Evolutionary conservation across 1,284 basidiomycete species (phyloP).

Genomic region (Malassezia sp.): DNA sequence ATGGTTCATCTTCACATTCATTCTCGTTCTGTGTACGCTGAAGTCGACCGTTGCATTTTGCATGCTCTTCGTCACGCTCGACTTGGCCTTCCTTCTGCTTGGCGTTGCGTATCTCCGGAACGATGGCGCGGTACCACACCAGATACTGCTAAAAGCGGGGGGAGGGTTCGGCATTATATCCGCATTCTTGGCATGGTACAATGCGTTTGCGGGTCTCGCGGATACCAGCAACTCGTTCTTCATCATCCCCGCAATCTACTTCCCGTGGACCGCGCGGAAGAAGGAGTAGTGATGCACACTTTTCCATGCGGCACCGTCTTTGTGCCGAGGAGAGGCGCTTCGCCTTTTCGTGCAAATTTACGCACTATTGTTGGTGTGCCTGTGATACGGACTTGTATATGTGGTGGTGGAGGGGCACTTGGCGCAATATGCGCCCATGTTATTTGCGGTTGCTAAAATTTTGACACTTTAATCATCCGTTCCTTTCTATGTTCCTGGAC

Average conservation of each 20-base stretch:
- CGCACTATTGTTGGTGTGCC: no score
- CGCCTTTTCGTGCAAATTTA: no score
- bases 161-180: slow-evolving; percentile 17
- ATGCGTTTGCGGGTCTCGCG: slow-evolving; percentile 50
- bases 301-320: no score
- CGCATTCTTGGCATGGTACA: slow-evolving; percentile 45
- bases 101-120: slow-evolving; percentile 34
- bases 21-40: slow-evolving; percentile 30
- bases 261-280: slow-evolving; percentile 17
- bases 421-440: no score
- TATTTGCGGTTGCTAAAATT: no score
- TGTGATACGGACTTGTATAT: no score
- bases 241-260: slow-evolving; percentile 7
- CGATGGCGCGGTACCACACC: slow-evolving; percentile 16
- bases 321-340: no score
- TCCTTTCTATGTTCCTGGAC: no score
- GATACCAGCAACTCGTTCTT: slow-evolving; percentile 14
- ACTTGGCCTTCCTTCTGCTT: slow-evolving; percentile 51
- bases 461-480: no score
- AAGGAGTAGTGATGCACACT: no score
- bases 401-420: no score
- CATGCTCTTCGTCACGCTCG: slow-evolving; percentile 62
- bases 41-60: slow-evolving; percentile 44
- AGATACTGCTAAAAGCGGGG: slow-evolving; percentile 16
- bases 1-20: slow-evolving; percentile 43